A percentile compares a stretch with the other conserved stretches of the same genome.
Conservation (phyloP, 177 flowering plant species). For the Vitis hybrid region DNA sequence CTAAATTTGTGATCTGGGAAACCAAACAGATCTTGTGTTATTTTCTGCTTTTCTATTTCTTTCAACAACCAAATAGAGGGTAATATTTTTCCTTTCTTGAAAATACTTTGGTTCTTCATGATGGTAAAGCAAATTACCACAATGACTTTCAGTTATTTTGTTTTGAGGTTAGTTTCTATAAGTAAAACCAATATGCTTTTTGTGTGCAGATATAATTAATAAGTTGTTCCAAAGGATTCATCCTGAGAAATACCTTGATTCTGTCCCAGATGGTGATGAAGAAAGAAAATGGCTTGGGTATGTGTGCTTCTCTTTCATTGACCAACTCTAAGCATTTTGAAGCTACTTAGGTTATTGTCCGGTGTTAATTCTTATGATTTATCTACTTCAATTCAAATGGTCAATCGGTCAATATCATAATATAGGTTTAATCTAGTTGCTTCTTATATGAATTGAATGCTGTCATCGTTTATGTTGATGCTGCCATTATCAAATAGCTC, state of each 20-base stretch:
- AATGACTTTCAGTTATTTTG: neutral
- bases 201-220: slow-evolving; percentile 60
- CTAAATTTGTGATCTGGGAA: no score
- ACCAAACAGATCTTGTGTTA: no score
- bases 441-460: neutral
- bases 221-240: slow-evolving; percentile 42
- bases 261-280: slow-evolving; percentile 36
- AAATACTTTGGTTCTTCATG: neutral
- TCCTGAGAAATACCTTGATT: slow-evolving; percentile 25
- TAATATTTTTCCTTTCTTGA: no score
- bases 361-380: neutral
- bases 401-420: neutral
- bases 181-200: neutral
- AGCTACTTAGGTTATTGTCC: neutral
- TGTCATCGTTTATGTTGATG: no score
- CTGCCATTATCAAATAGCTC: neutral
- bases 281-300: slow-evolving; percentile 77
- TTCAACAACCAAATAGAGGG: no score
- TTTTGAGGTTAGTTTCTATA: neutral
- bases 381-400: neutral
- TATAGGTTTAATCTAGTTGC: neutral
- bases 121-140: neutral
- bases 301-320: slow-evolving; percentile 1
- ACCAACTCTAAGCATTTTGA: neutral
- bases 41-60: no score